Evolutionary conservation across 1,139 yeast genomes (phyloP).

Genomic region (Candida sp.): DNA sequence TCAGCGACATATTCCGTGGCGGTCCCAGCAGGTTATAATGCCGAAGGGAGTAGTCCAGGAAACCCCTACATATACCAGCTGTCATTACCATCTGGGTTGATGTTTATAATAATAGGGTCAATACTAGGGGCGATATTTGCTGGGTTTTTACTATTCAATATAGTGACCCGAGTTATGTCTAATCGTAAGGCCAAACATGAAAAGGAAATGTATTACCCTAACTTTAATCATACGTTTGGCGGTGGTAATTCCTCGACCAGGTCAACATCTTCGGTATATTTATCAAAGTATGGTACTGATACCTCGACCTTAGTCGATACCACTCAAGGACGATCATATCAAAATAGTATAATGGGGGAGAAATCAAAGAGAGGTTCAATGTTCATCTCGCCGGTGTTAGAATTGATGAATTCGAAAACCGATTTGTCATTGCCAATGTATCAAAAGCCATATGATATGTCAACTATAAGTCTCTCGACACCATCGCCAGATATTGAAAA

Average conservation of each 20-base stretch:
- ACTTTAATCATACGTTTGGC: constrained; percentile 6
- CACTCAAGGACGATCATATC: constrained; percentile 21
- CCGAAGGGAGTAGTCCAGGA: constrained; percentile 4
- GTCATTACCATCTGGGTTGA: constrained; percentile 29
- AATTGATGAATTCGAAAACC: constrained; percentile 13
- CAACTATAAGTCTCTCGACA: neutral
- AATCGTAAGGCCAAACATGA: constrained; percentile 32
- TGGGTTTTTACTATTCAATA: constrained; percentile 17
- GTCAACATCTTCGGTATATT: constrained; percentile 1
- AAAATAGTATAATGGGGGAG: constrained; percentile 12
- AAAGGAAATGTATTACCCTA: constrained; percentile 29
- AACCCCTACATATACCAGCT: constrained; percentile 34
- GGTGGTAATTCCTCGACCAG: neutral
- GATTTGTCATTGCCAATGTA: constrained; percentile 19
- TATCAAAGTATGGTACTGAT: neutral
- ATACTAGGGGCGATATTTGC: constrained; percentile 25
- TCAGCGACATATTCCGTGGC: constrained; percentile 7
- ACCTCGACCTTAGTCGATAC: constrained; percentile 1
- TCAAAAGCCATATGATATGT: constrained; percentile 8
- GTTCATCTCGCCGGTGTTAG: constrained; percentile 34
- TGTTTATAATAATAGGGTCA: constrained; percentile 43
- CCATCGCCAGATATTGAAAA: neutral
- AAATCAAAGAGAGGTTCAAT: constrained; percentile 24
- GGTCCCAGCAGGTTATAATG: constrained; percentile 4
- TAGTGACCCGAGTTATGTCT: constrained; percentile 20